Evolutionary conservation across 2,329 filamentous ascomycete species (phyloP), one percentile per base, ranked within the genome.

Genomic region (Tricladium varicosporioides): DNA sequence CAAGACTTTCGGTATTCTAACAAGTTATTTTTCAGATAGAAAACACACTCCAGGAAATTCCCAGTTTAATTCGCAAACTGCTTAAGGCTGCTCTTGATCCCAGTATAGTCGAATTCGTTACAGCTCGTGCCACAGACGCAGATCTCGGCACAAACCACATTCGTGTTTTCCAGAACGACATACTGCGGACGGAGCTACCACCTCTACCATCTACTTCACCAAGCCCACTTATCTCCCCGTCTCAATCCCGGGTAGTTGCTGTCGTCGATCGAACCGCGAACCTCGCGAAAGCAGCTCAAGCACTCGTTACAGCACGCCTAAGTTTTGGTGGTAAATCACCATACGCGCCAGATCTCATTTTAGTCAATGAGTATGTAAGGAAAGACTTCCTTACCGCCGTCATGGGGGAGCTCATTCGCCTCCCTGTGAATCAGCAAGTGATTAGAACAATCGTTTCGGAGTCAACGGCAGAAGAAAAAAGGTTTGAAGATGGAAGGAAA

Each of bases 311-410:
- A 0, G 81, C 84, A 1, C 74, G 82, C 1, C 81, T 86, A 62
- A 71, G 72, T 13, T 81, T 84, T 31, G 73, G 78, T 1, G 83
- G 83, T 2, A 73, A 70, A 1, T 86, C 83, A 1, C 76, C 82
- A 0, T 87, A 86, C 64, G 80, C 82, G 0, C 85, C 85, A 0
- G 84, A 87, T 63, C 31, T 86, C 0, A 79, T 87, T 0, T 70
- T 87, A 0, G 83, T 88, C n/a, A 85, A 87, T 58, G 84, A 87
- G 60, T 87, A 79, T 57, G 73, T 77, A 2, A 80, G 81, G 70
- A 75, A 79, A 54, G 73, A 76, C 0, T 85, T 87, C 60, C 1
- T 57, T 53, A 14, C 56, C 63, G 43, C 22, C 22, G 22, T 27
- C 22, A 27, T 27, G 22, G 22, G 22, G 7, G 22, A 27, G 22